Base-by-base conservation (phyloP, 2,329 filamentous ascomycete genomes). In the Aureobasidium sp. region DNA sequence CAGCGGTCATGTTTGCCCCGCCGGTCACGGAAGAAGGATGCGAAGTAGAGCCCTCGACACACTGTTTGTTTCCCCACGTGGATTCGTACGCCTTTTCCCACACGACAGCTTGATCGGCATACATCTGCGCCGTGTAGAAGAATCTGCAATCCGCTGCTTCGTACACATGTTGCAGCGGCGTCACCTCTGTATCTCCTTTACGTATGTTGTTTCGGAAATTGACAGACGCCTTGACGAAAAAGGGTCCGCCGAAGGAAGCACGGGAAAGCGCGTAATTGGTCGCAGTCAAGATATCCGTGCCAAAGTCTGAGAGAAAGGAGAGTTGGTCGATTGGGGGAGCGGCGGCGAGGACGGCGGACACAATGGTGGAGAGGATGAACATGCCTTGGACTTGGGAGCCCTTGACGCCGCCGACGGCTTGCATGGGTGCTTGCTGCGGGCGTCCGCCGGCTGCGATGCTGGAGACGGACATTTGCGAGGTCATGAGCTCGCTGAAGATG, bases 61-160 rank as follows among this genome's bases (percentile, higher is more conserved):
- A 68, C 22, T 63, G 49, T 25, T 41, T 52, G 11, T n/a, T 42
- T 17, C 67, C 67, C 64, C 68, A 73, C 12, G 69, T 70, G 1
- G 70, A 66, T 62, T 73, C 68, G 2, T 70, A 70, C 2, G 70
- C 70, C 1, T 68, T 69, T 68, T 78, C 78, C 80, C 80, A 82
- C 29, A 79, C 70, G 49, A 75, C 75, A 12, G 73, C 73, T 56
- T 79, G 73, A 64, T 81, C 77, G 11, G 69, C 74, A 56, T 79
- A 66, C 77, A 82, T 82, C 31, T 72, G 72, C 41, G 74, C 72
- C 3, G 80, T 82, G 72, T 79, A 82, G 69, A 76, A 81, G 29
- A 83, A 75, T 15, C 80, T 74, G 67, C 80, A 83, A 68, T 82
- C 79, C 1, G 77, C 73, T 34, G 77, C 71, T 68, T 82, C 78